Evolutionary conservation across 805 yeast species (phyloP).

Genomic region (Blastobotrys peoriensis): DNA sequence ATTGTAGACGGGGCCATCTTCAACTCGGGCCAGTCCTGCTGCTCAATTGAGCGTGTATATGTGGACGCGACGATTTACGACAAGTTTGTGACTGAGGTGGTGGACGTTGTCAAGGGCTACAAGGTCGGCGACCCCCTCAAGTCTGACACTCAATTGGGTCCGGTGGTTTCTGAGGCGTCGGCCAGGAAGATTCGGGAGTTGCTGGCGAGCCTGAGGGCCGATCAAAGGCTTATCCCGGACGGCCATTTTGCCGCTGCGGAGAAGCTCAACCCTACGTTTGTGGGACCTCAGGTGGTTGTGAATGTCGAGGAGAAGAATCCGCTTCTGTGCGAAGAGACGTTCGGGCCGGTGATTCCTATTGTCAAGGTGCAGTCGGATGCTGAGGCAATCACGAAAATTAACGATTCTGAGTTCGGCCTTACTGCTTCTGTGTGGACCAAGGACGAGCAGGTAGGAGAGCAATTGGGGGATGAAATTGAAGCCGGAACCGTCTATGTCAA

Average conservation of each 20-base stretch:
- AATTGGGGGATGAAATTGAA: constrained; percentile 49
- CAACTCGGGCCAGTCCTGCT: constrained; percentile 91
- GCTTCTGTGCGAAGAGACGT: constrained; percentile 76
- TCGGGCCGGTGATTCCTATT: constrained; percentile 82
- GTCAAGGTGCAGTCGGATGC: constrained; percentile 66
- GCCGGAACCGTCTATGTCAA: constrained; percentile 65
- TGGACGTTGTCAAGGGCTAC: constrained; percentile 41
- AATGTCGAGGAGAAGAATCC: constrained; percentile 62
- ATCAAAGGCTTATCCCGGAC: constrained; percentile 40
- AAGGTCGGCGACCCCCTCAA: constrained; percentile 80
- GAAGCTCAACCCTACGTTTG: constrained; percentile 72
- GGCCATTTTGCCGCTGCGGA: constrained; percentile 59
- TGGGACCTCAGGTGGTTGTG: constrained; percentile 73
- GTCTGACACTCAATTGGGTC: constrained; percentile 60
- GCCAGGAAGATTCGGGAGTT: constrained; percentile 42
- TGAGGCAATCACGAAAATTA: constrained; percentile 68
- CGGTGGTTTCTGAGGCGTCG: constrained; percentile 49
- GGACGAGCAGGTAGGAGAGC: constrained; percentile 62
- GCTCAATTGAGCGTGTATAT: constrained; percentile 86
- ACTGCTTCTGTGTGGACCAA: constrained; percentile 84
- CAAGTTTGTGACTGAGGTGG: constrained; percentile 53
- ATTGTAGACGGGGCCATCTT: constrained; percentile 72
- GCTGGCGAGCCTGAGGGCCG: constrained; percentile 51
- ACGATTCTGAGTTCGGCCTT: constrained; percentile 73
- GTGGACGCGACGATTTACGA: constrained; percentile 71